Evolutionary conservation across 345 rosid genomes (phyloP).

Genomic region (Fremontodendron californicum): DNA sequence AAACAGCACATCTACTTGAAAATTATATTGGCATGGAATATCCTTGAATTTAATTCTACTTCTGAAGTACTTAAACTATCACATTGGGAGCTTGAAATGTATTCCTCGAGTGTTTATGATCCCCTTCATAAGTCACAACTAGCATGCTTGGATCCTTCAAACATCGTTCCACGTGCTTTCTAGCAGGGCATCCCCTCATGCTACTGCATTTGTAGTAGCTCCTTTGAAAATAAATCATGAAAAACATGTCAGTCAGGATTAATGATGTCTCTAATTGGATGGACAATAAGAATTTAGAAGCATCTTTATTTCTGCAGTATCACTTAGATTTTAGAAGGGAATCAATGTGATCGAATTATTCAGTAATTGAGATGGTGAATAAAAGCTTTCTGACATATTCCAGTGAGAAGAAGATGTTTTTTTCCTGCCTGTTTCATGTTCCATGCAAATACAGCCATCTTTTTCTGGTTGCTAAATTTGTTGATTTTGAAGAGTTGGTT

Average conservation of each 20-base stretch:
- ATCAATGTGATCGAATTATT: background rate
- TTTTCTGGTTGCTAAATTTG: no score
- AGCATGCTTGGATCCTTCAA: slow-evolving; percentile 35
- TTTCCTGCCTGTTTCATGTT: no score
- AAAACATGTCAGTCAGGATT: background rate
- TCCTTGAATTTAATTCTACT: background rate
- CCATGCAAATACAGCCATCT: no score
- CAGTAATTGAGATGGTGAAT: background rate
- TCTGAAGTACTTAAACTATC: background rate
- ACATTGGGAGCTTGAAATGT: background rate
- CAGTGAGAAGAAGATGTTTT: no score
- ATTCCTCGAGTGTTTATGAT: slow-evolving; percentile 27
- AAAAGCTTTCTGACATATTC: no score
- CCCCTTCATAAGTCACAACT: slow-evolving; percentile 38
- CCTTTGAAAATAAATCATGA: slow-evolving; percentile 12
- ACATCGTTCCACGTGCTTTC: slow-evolving; percentile 38
- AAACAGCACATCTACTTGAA: background rate
- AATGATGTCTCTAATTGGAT: background rate
- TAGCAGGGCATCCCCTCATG: slow-evolving; percentile 35
- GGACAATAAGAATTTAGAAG: background rate
- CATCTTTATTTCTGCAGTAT: background rate
- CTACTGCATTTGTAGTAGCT: slow-evolving; percentile 42
- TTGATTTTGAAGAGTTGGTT: no score
- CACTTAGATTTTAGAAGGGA: background rate
- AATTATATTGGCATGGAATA: background rate